Conservation (phyloP, 108 stramenopile genomes). For the Poteriospumella lacustris region DNA sequence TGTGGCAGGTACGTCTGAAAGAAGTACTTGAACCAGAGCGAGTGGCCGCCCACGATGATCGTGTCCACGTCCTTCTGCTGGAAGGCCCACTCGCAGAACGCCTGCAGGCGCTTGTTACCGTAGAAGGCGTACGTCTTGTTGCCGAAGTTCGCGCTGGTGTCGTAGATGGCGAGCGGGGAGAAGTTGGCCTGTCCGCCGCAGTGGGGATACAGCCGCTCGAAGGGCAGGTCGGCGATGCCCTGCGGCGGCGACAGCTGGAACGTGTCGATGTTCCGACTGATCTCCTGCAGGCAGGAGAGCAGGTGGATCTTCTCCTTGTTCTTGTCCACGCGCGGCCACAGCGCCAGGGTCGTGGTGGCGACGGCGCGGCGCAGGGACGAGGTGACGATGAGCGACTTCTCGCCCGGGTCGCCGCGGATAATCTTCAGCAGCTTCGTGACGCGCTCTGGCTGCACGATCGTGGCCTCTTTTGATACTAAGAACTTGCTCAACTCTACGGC, state of each 20-base stretch:
- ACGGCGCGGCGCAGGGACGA: conserved; percentile 75
- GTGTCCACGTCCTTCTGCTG: conserved; percentile 48
- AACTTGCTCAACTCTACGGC: conserved; percentile 36
- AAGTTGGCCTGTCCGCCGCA: conserved; percentile 1
- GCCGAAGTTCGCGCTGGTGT: conserved; percentile 56
- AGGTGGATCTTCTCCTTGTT: conserved; percentile 36
- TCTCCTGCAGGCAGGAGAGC: conserved; percentile 71
- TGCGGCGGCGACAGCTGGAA: conserved; percentile 64
- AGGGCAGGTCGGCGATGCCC: conserved; percentile 44
- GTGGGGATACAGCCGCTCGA: background rate
- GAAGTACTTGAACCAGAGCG: conserved; percentile 74
- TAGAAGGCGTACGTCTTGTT: conserved; percentile 69
- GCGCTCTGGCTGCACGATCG: background rate
- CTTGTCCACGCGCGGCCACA: conserved; percentile 55
- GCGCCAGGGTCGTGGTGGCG: conserved; percentile 67
- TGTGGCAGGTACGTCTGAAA: conserved; percentile 71
- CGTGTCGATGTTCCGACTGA: conserved; percentile 76
- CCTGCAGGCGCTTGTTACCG: conserved; percentile 64
- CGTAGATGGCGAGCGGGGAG: conserved; percentile 29
- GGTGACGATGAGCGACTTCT: conserved; percentile 50
- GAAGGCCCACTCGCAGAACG: conserved; percentile 65
- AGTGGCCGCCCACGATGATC: conserved; percentile 74
- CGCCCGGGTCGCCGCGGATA: background rate
- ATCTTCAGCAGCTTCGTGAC: background rate
- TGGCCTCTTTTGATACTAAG: background rate